Evolutionary conservation across 768 basidiomycete species (phyloP).

Genomic region (Boletus pseudo-olivaceus): DNA sequence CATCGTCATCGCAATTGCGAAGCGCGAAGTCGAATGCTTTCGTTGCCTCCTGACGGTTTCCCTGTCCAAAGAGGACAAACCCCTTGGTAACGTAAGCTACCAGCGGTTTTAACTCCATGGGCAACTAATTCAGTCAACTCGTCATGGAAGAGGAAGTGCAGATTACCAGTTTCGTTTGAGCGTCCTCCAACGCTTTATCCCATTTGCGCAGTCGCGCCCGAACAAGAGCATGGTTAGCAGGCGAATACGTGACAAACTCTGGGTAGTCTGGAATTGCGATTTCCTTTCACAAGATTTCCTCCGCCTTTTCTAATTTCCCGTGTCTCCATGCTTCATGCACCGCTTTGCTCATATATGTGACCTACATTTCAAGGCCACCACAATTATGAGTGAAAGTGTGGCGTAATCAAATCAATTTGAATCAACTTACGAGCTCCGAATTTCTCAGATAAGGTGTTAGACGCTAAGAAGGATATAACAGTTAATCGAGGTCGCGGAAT

Average conservation of each 20-base stretch:
- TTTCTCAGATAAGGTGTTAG: background rate
- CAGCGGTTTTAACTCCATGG: background rate
- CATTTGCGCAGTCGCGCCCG: constrained; percentile 6
- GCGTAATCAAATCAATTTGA: no score
- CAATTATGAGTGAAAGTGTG: no score
- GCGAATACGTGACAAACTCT: background rate
- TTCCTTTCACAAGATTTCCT: constrained; percentile 10
- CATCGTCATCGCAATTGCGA: background rate
- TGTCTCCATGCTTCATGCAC: constrained; percentile 4
- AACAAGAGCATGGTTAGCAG: constrained; percentile 16
- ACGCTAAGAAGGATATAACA: background rate
- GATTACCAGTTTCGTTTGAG: background rate
- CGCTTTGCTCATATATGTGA: constrained; percentile 7
- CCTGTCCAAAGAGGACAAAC: background rate
- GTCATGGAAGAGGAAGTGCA: no score
- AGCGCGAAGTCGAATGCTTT: background rate
- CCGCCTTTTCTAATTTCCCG: constrained; percentile 3
- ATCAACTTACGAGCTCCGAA: background rate
- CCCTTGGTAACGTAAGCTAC: background rate
- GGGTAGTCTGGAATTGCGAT: background rate
- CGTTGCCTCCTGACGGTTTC: background rate
- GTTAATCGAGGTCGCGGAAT: background rate
- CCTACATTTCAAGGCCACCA: background rate
- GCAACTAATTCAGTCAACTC: background rate
- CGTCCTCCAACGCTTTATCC: constrained; percentile 7